Evolutionary conservation across 768 basidiomycete species (phyloP), one percentile per base, ranked within the genome.

Genomic region (Boletus rufocinnamomeus): DNA sequence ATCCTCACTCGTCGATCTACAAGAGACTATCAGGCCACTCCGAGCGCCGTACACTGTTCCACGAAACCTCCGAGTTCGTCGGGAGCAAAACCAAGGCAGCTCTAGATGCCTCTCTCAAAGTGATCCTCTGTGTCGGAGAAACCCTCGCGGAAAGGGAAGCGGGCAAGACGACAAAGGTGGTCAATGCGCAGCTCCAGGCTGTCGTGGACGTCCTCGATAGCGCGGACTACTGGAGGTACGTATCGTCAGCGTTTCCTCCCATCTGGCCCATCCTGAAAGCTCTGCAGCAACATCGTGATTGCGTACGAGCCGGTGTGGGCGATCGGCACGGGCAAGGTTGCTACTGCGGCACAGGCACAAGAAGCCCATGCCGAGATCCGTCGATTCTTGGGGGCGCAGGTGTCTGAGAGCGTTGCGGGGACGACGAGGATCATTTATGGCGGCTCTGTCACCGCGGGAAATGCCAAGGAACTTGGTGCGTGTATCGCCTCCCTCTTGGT

Each of bases 231-330:
- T 99, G 96, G 95, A 84, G 82, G 94, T 94, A 59, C 61, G 85
- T 66, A 11, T 35, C 6, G 40, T 13, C n/a, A 3, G 54, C 14
- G 27, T 25, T 25, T 56, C 32, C 13, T 13, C 28, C 27, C 14
- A 21, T 28, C 32, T 38, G 23, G 44, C 19, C n/a, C 40, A 16
- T 23, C 23, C 28, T 35, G 21, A 34, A 43, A 8, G 17, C 23
- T 40, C 32, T 57, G 7, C 61, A 95, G 94, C 68, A 85, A 91
- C 62, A 80, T 98, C 69, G 96, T 99, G 57, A 82, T 99, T 67
- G 97, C 97, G 21, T 99, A 95, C 74, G 93, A 96, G 74, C 93
- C 95, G 44, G 93, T 98, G 19, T 98, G 97, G 96, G 96, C 97
- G 35, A 98, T 98, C 73, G 97, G 97, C 46, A 98, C 96, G 14